Base-by-base conservation (phyloP, 2,329 filamentous ascomycete species). In the Fusarium anguioides region DNA sequence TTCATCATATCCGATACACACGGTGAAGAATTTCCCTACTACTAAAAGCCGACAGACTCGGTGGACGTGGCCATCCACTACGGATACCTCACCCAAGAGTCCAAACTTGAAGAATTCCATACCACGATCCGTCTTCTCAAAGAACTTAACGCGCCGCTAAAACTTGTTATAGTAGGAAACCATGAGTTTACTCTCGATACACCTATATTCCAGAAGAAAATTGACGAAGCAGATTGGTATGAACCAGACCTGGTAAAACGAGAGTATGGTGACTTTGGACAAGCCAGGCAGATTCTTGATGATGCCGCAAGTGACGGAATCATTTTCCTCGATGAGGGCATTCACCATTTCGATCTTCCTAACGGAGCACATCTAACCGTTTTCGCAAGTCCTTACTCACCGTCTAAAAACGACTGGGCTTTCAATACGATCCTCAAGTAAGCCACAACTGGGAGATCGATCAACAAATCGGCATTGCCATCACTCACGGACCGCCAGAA, bases 131-230 rank as follows among this genome's bases (percentile, higher is more conserved):
- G 74, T 4, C 69, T 81, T 0, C 73, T 85, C 1, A 69, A 76
- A 24, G 44, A 49, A 0, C 70, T 84, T 10, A 61, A 80, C 4
- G 82, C 82, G 0, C 78, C 80, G 0, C 72, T 86, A 5, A 86
- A 85, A 55, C 68, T 86, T 3, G 75, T 82, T 17, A 84, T 86
- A 37, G 76, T 83, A 2, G 82, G 83, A 1, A 86, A 85, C 49
- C 82, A 86, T 59, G 82, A 86, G 53, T 83, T 83, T 41, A 81
- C 75, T 0, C 69, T 81, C 6, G 78, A 81, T 37, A 50, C 44
- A 1, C 69, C 74, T 0, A 71, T 71, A 0, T 86, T 82, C 39
- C 65, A 75, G 50, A 54, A 37, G 12, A 74, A 73, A 20, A 42
- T 74, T 1, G 18, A 18, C 0, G 64, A 69, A 24, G 39, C 51